Percentiles rank a stretch among this genome's conserved stretches.
Conservation (phyloP, 805 yeast genomes). For the Ogataea philodendri region DNA sequence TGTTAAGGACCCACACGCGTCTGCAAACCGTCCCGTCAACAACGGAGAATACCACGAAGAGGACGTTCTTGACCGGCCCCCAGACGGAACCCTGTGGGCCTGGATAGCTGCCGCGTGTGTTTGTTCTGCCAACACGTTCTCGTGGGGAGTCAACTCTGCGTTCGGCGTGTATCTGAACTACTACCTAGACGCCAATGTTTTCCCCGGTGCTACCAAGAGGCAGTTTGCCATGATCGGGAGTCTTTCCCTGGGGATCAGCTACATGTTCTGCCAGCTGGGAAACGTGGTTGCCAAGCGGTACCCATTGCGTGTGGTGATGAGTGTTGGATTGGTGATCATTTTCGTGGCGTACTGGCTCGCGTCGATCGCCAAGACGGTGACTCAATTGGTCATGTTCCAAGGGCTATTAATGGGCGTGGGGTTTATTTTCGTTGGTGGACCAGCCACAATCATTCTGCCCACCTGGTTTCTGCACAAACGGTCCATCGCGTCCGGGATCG, state of each 20-base stretch:
- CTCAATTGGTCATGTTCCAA: slow-evolving; percentile 49
- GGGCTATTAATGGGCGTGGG: slow-evolving; percentile 47
- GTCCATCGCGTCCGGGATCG: slow-evolving; percentile 48
- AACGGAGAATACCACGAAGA: slow-evolving; percentile 31
- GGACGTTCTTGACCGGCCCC: slow-evolving; percentile 34
- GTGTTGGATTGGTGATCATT: slow-evolving; percentile 39
- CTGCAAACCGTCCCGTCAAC: no score
- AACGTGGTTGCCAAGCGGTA: slow-evolving; percentile 45
- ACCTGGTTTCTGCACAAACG: slow-evolving; percentile 48
- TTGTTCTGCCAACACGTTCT: slow-evolving; percentile 34
- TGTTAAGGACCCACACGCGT: no score
- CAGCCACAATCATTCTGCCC: slow-evolving; percentile 39
- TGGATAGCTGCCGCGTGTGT: slow-evolving; percentile 47
- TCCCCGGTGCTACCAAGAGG: slow-evolving; percentile 48
- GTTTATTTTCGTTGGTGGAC: slow-evolving; percentile 39
- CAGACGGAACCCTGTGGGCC: slow-evolving; percentile 46
- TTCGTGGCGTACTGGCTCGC: slow-evolving; percentile 45
- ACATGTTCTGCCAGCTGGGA: slow-evolving; percentile 58
- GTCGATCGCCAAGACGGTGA: slow-evolving; percentile 39
- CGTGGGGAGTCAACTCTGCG: slow-evolving; percentile 56
- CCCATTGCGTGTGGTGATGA: slow-evolving; percentile 48
- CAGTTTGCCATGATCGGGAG: slow-evolving; percentile 61
- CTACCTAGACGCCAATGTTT: slow-evolving; percentile 41
- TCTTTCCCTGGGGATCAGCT: slow-evolving; percentile 51
- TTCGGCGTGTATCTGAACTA: slow-evolving; percentile 54